These are phyloP conservation scores for Dactylonectria estremocensis DNA, from an alignment of 2,329 filamentous ascomycete species.

Conservation along the genomic window DNA sequence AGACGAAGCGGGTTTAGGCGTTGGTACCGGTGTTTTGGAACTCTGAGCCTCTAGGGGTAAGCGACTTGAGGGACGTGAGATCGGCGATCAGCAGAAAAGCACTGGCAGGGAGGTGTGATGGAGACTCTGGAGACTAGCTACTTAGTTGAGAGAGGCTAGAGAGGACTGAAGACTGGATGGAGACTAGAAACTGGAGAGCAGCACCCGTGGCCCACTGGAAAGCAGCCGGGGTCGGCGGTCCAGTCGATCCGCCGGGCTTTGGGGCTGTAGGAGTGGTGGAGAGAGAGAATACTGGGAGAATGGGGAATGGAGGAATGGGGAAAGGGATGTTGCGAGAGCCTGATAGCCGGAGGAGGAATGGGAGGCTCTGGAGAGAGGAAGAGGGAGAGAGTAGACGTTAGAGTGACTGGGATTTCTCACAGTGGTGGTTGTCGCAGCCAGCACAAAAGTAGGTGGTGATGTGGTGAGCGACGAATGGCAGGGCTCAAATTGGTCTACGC, in stretches of 20 bases:
- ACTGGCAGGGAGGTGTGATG: conserved; percentile 25
- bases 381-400: too few species aligned
- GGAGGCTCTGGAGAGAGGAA: neutral
- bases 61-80: conserved; percentile 13
- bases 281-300: conserved; percentile 1
- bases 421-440: neutral
- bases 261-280: neutral
- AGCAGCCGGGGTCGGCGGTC: conserved; percentile 23
- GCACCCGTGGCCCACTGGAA: conserved; percentile 8
- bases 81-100: conserved; percentile 28
- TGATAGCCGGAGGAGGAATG: neutral
- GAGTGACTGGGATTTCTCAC: conserved; percentile 1
- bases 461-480: too few species aligned
- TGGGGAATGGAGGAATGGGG: conserved; percentile 12
- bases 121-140: neutral
- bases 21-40: conserved; percentile 18
- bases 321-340: neutral
- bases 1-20: neutral
- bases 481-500: too few species aligned
- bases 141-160: neutral
- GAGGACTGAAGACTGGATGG: neutral
- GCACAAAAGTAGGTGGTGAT: too few species aligned
- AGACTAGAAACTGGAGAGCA: neutral
- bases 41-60: neutral
- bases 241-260: conserved; percentile 4